Percentiles rank a stretch among this genome's conserved stretches.
Conservation (phyloP, 2,329 filamentous ascomycete species). For the Xylariaceae sp. region DNA sequence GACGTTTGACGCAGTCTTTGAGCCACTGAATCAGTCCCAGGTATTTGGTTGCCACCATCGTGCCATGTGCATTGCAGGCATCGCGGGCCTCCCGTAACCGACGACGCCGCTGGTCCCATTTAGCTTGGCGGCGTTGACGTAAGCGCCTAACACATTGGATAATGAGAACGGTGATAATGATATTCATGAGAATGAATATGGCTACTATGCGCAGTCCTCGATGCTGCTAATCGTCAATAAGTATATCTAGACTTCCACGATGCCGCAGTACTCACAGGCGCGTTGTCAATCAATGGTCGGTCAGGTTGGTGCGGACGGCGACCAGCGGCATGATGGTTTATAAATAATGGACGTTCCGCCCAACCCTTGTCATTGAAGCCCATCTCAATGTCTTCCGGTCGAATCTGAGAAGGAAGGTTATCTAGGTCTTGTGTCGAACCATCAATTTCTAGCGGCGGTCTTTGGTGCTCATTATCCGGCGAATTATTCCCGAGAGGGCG, state of each 20-base stretch:
- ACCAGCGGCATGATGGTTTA: neutral
- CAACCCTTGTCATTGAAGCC: neutral
- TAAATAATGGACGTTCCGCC: conserved; percentile 1
- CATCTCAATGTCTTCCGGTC: too few relatives aligned
- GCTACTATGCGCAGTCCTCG: conserved; percentile 11
- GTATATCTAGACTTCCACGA: conserved; percentile 12
- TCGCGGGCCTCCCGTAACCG: conserved; percentile 20
- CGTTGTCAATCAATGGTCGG: neutral
- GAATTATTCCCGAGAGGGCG: conserved; percentile 38
- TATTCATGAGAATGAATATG: conserved; percentile 8
- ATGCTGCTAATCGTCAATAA: conserved; percentile 14
- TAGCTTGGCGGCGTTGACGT: conserved; percentile 21
- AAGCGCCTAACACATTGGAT: conserved; percentile 20
- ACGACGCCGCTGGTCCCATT: conserved; percentile 18
- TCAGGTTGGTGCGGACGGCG: neutral
- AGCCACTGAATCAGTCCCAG: conserved; percentile 41
- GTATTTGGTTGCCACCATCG: conserved; percentile 34
- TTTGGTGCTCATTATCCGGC: conserved; percentile 31
- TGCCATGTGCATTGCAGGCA: conserved; percentile 30
- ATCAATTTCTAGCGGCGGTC: conserved; percentile 29
- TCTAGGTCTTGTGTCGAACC: neutral
- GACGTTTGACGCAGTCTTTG: conserved; percentile 25
- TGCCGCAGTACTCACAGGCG: conserved; percentile 19
- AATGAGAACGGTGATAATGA: conserved; percentile 16
- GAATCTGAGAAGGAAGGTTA: neutral